Percentiles rank a stretch among this genome's conserved stretches.
These are phyloP conservation scores for Craterostigma plantagineum DNA, from an alignment of 257 asterid genomes.

Conservation along the genomic window DNA sequence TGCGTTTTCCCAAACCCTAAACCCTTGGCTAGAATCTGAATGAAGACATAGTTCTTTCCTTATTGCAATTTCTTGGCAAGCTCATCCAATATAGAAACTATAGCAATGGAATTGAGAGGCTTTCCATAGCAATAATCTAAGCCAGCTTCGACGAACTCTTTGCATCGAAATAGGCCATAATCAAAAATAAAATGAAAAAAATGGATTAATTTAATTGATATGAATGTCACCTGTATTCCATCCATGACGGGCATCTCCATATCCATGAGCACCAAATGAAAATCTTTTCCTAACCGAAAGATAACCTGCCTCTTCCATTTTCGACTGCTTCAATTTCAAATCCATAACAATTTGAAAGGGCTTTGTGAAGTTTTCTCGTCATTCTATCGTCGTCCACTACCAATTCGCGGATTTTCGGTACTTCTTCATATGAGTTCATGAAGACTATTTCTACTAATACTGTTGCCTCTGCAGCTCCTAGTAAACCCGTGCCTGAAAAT, in stretches of 20 bases:
- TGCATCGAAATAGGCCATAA: no score
- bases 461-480: conserved; percentile 25
- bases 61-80: conserved; percentile 13
- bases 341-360: conserved; percentile 10
- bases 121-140: conserved; percentile 23
- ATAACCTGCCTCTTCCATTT: conserved; percentile 32
- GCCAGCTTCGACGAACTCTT: conserved; percentile 25
- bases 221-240: conserved; percentile 18
- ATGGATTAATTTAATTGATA: no score
- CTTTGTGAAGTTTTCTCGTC: conserved; percentile 14
- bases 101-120: conserved; percentile 8
- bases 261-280: conserved; percentile 36
- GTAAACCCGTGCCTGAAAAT: conserved; percentile 13
- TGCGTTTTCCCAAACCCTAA: no score
- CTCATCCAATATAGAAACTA: conserved; percentile 13
- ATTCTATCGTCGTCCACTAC: conserved; percentile 32
- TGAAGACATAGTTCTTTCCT: no score
- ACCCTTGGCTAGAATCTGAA: no score
- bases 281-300: conserved; percentile 16
- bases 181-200: no score
- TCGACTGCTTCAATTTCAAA: conserved; percentile 15
- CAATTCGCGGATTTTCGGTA: conserved; percentile 14
- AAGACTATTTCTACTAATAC: conserved; percentile 13
- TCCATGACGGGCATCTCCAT: conserved; percentile 40
- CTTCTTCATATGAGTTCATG: conserved; percentile 1